A percentile compares a stretch with the other conserved stretches of the same genome.
These are phyloP conservation scores for Pharnaceum exiguum DNA, from an alignment of 148 eudicot genomes.

Conservation along the genomic window DNA sequence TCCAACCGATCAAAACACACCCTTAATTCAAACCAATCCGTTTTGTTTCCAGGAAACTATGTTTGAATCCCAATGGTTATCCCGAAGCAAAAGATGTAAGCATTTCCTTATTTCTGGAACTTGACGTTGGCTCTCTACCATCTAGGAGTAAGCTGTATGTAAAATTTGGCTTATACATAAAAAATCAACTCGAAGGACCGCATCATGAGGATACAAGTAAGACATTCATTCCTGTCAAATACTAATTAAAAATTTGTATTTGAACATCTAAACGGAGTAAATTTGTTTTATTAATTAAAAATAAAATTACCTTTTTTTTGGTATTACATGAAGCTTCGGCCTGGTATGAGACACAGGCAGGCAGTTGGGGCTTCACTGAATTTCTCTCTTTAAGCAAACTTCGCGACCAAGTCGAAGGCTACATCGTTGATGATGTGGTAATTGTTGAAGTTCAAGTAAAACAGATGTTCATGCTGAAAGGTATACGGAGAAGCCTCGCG, in stretches of 20 bases:
- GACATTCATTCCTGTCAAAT: background rate
- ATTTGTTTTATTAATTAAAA: no score
- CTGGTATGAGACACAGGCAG: background rate
- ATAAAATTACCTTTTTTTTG: background rate
- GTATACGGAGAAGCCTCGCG: no score
- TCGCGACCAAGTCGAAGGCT: background rate
- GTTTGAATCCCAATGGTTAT: no score
- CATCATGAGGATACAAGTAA: background rate
- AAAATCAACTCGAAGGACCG: constrained; percentile 1
- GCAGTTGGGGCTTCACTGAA: background rate
- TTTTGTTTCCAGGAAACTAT: no score
- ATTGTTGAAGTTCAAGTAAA: background rate
- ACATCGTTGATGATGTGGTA: constrained; percentile 3
- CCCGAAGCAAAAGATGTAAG: background rate
- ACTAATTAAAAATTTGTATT: no score
- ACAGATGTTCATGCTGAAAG: constrained; percentile 5
- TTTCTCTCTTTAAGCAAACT: background rate
- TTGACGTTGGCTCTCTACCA: background rate
- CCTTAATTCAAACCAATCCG: no score
- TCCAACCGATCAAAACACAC: no score
- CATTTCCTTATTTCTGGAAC: background rate
- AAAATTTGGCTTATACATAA: background rate
- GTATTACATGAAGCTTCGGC: background rate
- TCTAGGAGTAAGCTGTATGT: constrained; percentile 8
- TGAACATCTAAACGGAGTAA: no score